Percentiles rank a stretch among this genome's conserved stretches.
Conservation (phyloP, 306 rosid genomes). For the Lathyrus tuberosus region DNA sequence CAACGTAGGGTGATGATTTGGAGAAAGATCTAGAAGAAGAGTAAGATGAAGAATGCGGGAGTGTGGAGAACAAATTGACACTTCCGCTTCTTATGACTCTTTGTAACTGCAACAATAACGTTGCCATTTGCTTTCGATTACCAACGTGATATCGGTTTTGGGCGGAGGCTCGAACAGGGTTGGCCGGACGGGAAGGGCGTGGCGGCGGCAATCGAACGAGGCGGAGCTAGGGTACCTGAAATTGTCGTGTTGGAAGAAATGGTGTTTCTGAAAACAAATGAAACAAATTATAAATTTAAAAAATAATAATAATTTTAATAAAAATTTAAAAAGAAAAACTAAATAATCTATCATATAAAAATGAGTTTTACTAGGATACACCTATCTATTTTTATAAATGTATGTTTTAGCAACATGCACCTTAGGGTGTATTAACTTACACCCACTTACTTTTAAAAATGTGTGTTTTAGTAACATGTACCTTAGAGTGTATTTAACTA, state of each 20-base stretch:
- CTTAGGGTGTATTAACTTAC: too few relatives aligned
- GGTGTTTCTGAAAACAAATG: not conserved
- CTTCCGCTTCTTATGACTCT: conserved; percentile 36
- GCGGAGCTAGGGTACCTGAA: not conserved
- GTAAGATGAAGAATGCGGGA: conserved; percentile 34
- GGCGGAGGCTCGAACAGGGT: not conserved
- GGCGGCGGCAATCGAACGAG: not conserved
- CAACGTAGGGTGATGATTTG: conserved; percentile 54
- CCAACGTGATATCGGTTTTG: not conserved
- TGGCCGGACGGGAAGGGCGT: not conserved
- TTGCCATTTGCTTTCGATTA: conserved; percentile 30
- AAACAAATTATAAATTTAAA: too few relatives aligned
- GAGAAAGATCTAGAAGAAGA: conserved; percentile 62
- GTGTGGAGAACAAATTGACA: conserved; percentile 22
- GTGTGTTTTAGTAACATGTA: too few relatives aligned
- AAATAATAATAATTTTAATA: too few relatives aligned
- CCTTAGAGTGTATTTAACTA: too few relatives aligned
- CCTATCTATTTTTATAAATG: too few relatives aligned
- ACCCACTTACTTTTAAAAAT: too few relatives aligned
- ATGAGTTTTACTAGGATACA: too few relatives aligned
- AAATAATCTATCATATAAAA: too few relatives aligned
- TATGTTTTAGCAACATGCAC: too few relatives aligned
- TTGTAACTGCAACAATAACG: conserved; percentile 62
- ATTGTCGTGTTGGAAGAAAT: not conserved
- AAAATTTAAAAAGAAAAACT: too few relatives aligned